Evolutionary conservation across 208 protist species (phyloP), one percentile per base, ranked within the genome.

Genomic region (Vickermania spadyakhi): DNA sequence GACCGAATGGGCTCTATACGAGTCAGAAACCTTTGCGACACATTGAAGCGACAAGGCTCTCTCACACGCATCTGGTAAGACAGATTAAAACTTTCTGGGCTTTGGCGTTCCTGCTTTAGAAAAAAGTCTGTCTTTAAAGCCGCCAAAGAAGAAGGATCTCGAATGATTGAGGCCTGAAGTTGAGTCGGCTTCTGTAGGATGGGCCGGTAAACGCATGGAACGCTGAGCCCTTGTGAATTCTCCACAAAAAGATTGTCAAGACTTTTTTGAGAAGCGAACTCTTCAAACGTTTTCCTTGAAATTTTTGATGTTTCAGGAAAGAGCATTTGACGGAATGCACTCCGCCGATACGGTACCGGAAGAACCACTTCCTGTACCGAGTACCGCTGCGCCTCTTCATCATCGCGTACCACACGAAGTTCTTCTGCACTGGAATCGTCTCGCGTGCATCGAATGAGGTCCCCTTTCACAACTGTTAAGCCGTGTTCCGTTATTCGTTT

Each of bases 11-110:
- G 18, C 42, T 72, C 26, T 79, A 95, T 84, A 22, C 73, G 73
- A 61, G 88, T 79, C 4, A 70, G 62, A 66, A 92, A 87, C 2
- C 80, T 75, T 54, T 92, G 83, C 4, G 82, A 89, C 7, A 89
- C 72, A 58, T 95, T 95, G 64, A 81, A 89, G 1, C 70, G 60
- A n/a, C 73, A 81, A 1, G 88, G 88, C 68, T 92, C 72, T 1
- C 88, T 74, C 55, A 91, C 73, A 11, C 88, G 68, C 25, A 59
- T 31, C 2, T 60, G 31, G 42, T 77, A 84, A 31, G 83, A 71
- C 13, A 91, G 58, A 1, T 70, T 64, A 36, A 73, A 66, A 4
- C 59, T 61, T 2, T 77, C 70, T 0, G 69, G 62, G 0, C 58
- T 62, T 50, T 76, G 66, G 28, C 77, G 73, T 61, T 95, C 82